Evolutionary conservation across 2,329 filamentous ascomycete species (phyloP).

Genomic region (Apiospora hydei): DNA sequence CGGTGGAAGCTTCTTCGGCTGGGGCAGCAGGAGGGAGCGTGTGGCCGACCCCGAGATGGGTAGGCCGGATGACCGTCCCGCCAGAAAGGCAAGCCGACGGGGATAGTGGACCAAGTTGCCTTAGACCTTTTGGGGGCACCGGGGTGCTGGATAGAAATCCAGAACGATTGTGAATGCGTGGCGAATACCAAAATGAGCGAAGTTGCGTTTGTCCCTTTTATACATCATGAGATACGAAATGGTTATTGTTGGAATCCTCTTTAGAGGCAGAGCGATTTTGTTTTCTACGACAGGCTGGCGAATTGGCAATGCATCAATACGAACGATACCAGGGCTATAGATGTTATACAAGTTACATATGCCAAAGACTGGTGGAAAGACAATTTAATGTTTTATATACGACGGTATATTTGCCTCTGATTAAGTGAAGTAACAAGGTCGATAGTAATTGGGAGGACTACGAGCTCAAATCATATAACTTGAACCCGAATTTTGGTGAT

Average conservation of each 20-base stretch:
- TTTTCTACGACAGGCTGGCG: not conserved
- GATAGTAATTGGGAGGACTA: not conserved
- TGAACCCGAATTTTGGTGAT: not conserved
- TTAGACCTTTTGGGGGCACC: not conserved
- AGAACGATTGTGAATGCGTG: not conserved
- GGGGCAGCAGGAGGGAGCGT: slow-evolving; percentile 41
- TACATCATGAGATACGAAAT: slow-evolving; percentile 18
- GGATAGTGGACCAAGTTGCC: slow-evolving; percentile 23
- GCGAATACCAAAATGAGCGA: not conserved
- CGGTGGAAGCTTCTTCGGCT: slow-evolving; percentile 36
- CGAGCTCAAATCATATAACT: not conserved
- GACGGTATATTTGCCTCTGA: not conserved
- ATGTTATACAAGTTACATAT: not conserved
- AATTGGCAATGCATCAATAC: slow-evolving; percentile 5
- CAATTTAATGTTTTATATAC: not conserved
- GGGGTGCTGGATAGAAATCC: not conserved
- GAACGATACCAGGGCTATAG: not conserved
- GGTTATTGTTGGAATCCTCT: not conserved
- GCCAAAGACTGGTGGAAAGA: not conserved
- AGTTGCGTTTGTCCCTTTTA: slow-evolving; percentile 1
- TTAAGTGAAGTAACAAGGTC: too few species aligned
- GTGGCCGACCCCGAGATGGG: slow-evolving; percentile 41
- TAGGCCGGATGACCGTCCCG: slow-evolving; percentile 26
- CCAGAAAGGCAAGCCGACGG: slow-evolving; percentile 31
- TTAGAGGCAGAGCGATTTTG: slow-evolving; percentile 3